phyloP scores from a whole-genome alignment of 2,329 filamentous ascomycete genomes.

The Cladosporium austrohemisphaericum region DNA sequence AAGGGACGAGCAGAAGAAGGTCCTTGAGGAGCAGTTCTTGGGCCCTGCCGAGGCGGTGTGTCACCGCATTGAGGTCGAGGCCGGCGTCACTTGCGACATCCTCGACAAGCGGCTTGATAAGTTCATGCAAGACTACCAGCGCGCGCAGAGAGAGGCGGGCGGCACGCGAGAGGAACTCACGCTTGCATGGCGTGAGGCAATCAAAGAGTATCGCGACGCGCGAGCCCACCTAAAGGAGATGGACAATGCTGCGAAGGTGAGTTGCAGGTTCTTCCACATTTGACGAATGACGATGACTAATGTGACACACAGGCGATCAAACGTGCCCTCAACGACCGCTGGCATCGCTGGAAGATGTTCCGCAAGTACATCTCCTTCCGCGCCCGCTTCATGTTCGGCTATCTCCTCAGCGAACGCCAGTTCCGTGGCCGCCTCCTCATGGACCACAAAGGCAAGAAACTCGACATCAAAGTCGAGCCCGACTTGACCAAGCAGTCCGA shows the following conservation, averaged over 20 bases:
- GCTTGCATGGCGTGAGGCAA: slow-evolving; percentile 28
- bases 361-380: slow-evolving; percentile 80
- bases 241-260: slow-evolving; percentile 37
- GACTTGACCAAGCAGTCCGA: slow-evolving; percentile 66
- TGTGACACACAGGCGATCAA: slow-evolving; percentile 45
- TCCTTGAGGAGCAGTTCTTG: slow-evolving; percentile 27
- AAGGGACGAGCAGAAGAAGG: slow-evolving; percentile 27
- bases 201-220: slow-evolving; percentile 23
- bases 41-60: slow-evolving; percentile 23
- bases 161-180: slow-evolving; percentile 31
- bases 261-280: slow-evolving; percentile 42
- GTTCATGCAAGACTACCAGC: slow-evolving; percentile 29
- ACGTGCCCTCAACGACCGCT: slow-evolving; percentile 63
- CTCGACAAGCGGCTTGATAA: slow-evolving; percentile 32
- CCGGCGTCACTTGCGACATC: slow-evolving; percentile 31
- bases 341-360: slow-evolving; percentile 75
- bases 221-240: slow-evolving; percentile 22
- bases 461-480: slow-evolving; percentile 71
- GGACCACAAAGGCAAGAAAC: slow-evolving; percentile 68
- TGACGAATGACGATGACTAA: background rate
- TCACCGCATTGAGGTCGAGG: slow-evolving; percentile 26
- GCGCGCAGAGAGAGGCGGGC: slow-evolving; percentile 29
- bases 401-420: slow-evolving; percentile 81
- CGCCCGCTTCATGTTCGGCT: slow-evolving; percentile 80
- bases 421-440: slow-evolving; percentile 80